A percentile compares a stretch with the other conserved stretches of the same genome.
phyloP scores from a whole-genome alignment of 2,329 filamentous ascomycete species.

The Allantophomopsis lycopodina region DNA sequence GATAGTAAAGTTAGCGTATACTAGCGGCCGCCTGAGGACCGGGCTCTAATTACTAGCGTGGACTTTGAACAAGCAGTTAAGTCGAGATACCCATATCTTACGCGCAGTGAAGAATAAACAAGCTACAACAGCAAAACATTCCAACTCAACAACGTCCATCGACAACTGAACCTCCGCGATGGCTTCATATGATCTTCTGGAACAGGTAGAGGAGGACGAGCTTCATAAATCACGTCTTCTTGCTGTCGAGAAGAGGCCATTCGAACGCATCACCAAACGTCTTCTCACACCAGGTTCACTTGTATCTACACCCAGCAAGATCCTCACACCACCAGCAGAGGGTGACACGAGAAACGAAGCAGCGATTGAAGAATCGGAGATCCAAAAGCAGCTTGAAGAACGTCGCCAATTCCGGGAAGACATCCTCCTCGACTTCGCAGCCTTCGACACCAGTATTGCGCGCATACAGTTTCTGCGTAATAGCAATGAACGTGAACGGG shows the following conservation, averaged over 20 bases:
- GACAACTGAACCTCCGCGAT: slow-evolving; percentile 20
- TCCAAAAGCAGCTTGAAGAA: slow-evolving; percentile 35
- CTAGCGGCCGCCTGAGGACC: no score
- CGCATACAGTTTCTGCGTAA: slow-evolving; percentile 78
- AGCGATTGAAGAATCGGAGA: slow-evolving; percentile 28
- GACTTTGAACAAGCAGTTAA: not conserved
- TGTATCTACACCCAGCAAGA: slow-evolving; percentile 37
- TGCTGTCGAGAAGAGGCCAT: slow-evolving; percentile 83
- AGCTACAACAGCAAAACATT: not conserved
- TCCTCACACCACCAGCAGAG: slow-evolving; percentile 56
- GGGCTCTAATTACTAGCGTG: not conserved
- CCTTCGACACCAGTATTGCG: slow-evolving; percentile 74
- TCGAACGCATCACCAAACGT: slow-evolving; percentile 76
- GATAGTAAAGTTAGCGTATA: no score
- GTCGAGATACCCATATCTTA: not conserved
- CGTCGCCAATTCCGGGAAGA: slow-evolving; percentile 68
- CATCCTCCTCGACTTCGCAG: slow-evolving; percentile 74
- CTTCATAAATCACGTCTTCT: slow-evolving; percentile 81
- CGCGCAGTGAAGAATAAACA: not conserved
- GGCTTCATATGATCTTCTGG: slow-evolving; percentile 51
- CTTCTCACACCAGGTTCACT: slow-evolving; percentile 57
- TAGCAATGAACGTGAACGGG: slow-evolving; percentile 71
- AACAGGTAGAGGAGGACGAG: slow-evolving; percentile 65
- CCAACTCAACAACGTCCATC: not conserved
- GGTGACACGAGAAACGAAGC: slow-evolving; percentile 19